Evolutionary conservation across 352 stramenopile species (phyloP).

Genomic region (Phytopythium montanum): DNA sequence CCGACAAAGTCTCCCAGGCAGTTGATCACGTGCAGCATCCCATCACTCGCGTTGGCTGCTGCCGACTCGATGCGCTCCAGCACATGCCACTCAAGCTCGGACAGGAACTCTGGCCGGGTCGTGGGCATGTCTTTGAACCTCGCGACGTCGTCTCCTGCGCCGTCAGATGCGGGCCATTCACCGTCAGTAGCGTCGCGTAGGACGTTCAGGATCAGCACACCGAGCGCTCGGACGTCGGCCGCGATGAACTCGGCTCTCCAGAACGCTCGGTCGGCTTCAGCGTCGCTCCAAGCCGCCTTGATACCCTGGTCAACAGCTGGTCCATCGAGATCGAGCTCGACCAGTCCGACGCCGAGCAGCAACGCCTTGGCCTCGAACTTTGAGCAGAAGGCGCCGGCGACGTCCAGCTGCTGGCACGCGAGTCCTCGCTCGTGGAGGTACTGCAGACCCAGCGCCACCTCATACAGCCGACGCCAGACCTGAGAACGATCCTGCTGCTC

Average conservation of each 20-base stretch:
- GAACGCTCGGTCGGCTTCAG: neutral
- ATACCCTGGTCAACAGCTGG: neutral
- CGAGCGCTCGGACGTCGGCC: neutral
- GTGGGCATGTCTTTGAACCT: neutral
- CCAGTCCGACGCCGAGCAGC: neutral
- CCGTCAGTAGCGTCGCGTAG: neutral
- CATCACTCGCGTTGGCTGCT: neutral
- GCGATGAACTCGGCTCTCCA: neutral
- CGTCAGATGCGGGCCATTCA: neutral
- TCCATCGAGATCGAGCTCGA: neutral
- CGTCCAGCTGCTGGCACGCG: neutral
- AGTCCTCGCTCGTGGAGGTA: constrained; percentile 8
- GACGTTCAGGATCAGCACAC: constrained; percentile 3
- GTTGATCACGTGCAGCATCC: constrained; percentile 4
- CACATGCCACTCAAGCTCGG: neutral
- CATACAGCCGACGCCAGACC: neutral
- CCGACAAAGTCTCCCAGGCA: neutral
- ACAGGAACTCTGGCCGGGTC: neutral
- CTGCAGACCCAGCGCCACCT: constrained; percentile 5
- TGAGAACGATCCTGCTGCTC: neutral
- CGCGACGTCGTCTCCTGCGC: neutral
- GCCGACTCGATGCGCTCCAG: neutral
- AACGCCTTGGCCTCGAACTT: constrained; percentile 4
- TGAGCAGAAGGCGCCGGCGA: neutral
- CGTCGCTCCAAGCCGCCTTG: neutral